Conservation (phyloP, 108 stramenopile genomes). For the Nitzschia sp. region DNA sequence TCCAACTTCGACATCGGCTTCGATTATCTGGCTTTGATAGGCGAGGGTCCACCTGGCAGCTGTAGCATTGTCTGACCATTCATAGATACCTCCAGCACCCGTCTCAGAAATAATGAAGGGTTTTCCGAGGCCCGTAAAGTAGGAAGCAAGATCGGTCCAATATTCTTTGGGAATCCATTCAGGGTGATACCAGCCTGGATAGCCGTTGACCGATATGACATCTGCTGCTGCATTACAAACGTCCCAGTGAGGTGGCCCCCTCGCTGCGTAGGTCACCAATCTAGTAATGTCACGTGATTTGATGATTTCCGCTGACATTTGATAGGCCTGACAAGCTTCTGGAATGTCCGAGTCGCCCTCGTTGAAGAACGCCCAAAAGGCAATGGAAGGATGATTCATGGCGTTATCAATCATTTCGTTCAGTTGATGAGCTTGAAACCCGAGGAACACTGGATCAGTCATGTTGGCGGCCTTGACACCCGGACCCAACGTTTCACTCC, state of each 20-base stretch:
- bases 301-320: conserved; percentile 2
- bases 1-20: conserved; percentile 5
- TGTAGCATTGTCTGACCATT: conserved; percentile 29
- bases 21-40: conserved; percentile 15
- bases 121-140: conserved; percentile 5
- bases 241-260: background rate
- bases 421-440: conserved; percentile 14
- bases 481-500: conserved; percentile 31
- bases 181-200: conserved; percentile 26
- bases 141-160: conserved; percentile 11
- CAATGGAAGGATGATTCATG: conserved; percentile 25
- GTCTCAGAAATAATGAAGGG: conserved; percentile 28
- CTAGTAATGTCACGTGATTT: conserved; percentile 6
- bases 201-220: conserved; percentile 26
- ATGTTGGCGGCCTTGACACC: conserved; percentile 2
- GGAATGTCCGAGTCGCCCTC: conserved; percentile 15
- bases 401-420: conserved; percentile 28
- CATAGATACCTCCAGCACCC: conserved; percentile 30
- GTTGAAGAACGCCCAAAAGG: conserved; percentile 26
- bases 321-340: conserved; percentile 14
- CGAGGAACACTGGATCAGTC: conserved; percentile 12
- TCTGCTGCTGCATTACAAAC: conserved; percentile 5
- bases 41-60: conserved; percentile 10
- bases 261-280: conserved; percentile 21
- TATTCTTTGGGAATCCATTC: background rate